Evolutionary conservation across 2,329 filamentous ascomycete species (phyloP).

Genomic region (Pseudocercospora fuligena): DNA sequence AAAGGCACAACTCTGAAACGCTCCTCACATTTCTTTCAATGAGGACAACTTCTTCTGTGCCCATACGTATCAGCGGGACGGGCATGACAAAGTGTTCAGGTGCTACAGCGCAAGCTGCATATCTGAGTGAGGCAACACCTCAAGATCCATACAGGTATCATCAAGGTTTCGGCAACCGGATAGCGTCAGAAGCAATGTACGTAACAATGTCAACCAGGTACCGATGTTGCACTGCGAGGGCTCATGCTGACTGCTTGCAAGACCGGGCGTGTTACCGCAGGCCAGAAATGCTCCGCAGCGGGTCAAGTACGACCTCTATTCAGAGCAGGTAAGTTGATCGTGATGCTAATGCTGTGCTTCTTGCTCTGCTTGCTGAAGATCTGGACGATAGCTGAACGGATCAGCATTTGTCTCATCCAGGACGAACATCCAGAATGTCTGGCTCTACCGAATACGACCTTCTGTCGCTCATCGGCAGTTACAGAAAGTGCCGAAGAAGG

Average conservation of each 20-base stretch:
- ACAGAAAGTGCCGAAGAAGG: constrained; percentile 6
- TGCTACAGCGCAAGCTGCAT: constrained; percentile 15
- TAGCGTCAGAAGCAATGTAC: constrained; percentile 30
- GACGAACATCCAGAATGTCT: constrained; percentile 34
- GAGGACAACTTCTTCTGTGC: not conserved
- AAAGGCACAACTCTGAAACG: not conserved
- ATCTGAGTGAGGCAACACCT: constrained; percentile 19
- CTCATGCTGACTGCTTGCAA: constrained; percentile 2
- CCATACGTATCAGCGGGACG: constrained; percentile 6
- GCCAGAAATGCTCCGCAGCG: constrained; percentile 39
- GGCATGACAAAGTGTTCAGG: constrained; percentile 15
- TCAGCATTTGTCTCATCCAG: constrained; percentile 37
- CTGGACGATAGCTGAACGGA: constrained; percentile 32
- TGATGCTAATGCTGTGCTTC: not conserved
- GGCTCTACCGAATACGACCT: constrained; percentile 41
- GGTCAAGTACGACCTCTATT: constrained; percentile 42
- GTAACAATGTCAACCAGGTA: constrained; percentile 6
- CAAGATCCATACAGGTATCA: constrained; percentile 33
- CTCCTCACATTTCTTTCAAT: not conserved
- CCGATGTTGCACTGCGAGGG: not conserved
- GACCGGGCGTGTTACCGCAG: constrained; percentile 27
- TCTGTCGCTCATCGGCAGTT: constrained; percentile 32
- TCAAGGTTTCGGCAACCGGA: constrained; percentile 31
- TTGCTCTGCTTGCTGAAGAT: not conserved
- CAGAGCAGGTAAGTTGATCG: constrained; percentile 32